Evolutionary conservation across 164 flowering plant species (phyloP).

Genomic region (Dillenia suffruticosa): DNA sequence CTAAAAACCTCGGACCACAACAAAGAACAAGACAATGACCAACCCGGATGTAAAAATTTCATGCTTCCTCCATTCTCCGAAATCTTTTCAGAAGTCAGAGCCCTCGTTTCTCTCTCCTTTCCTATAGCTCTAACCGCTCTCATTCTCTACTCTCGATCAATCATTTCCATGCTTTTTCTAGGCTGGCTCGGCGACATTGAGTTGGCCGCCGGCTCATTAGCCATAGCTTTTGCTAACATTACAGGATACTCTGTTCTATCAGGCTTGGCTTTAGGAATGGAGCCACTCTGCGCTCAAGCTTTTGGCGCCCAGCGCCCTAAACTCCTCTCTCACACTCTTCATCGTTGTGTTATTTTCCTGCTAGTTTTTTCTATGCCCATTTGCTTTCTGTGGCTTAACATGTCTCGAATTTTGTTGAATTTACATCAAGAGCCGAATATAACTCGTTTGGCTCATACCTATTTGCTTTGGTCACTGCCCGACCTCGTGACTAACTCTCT

Average conservation of each 20-base stretch:
- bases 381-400: slow-evolving; percentile 64
- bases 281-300: slow-evolving; percentile 89
- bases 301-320: slow-evolving; percentile 67
- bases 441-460: slow-evolving; percentile 52
- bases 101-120: slow-evolving; percentile 57
- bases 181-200: slow-evolving; percentile 73
- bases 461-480: slow-evolving; percentile 62
- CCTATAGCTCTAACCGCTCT: slow-evolving; percentile 74
- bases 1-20: slow-evolving; percentile 6
- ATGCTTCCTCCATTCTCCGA: slow-evolving; percentile 27
- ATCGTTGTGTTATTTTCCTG: slow-evolving; percentile 65
- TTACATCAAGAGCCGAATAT: slow-evolving; percentile 62
- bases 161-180: slow-evolving; percentile 79
- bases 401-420: slow-evolving; percentile 34
- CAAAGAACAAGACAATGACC: not conserved
- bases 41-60: not conserved
- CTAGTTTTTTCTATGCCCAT: slow-evolving; percentile 64
- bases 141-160: slow-evolving; percentile 70
- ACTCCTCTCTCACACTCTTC: slow-evolving; percentile 64
- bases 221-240: slow-evolving; percentile 90
- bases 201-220: slow-evolving; percentile 81
- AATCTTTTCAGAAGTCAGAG: slow-evolving; percentile 35
- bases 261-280: slow-evolving; percentile 84
- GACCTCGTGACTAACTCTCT: slow-evolving; percentile 74
- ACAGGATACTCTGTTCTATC: slow-evolving; percentile 89